Evolutionary conservation across 257 asterid genomes (phyloP).

Genomic region (Salvia miltiorrhiza): DNA sequence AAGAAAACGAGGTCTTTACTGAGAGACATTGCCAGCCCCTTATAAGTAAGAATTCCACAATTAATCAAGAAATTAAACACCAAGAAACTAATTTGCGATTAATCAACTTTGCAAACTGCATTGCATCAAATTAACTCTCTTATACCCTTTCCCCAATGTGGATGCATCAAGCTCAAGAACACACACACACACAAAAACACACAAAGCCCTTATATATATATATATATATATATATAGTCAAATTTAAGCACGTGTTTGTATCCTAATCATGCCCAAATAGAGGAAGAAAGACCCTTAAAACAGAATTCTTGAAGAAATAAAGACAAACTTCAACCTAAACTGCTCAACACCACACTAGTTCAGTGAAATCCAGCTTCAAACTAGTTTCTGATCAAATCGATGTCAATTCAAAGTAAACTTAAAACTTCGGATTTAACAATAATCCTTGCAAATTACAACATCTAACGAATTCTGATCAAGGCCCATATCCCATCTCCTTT

Average conservation of each 20-base stretch:
- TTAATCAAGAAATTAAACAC: background rate
- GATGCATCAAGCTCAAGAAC: too few relatives aligned
- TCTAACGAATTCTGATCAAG: background rate
- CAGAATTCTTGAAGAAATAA: too few relatives aligned
- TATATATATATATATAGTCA: too few relatives aligned
- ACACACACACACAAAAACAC: too few relatives aligned
- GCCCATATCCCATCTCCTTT: background rate
- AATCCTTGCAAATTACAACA: background rate
- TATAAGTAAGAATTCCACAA: slow-evolving; percentile 13
- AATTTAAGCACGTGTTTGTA: too few relatives aligned
- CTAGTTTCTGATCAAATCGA: background rate
- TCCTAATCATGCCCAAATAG: too few relatives aligned
- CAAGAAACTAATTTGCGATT: background rate
- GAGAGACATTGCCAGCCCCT: slow-evolving; percentile 35
- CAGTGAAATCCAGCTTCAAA: background rate
- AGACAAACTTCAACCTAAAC: background rate
- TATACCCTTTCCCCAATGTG: too few relatives aligned
- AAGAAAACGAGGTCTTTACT: slow-evolving; percentile 58
- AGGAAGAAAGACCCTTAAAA: too few relatives aligned
- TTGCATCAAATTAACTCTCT: too few relatives aligned
- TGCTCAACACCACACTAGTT: background rate
- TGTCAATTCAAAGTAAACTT: too few relatives aligned
- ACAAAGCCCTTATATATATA: too few relatives aligned
- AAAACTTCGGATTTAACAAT: background rate
- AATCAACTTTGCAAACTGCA: background rate